Evolutionary conservation across 2,329 filamentous ascomycete species (phyloP).

Genomic region (Hypoxylon sp.): DNA sequence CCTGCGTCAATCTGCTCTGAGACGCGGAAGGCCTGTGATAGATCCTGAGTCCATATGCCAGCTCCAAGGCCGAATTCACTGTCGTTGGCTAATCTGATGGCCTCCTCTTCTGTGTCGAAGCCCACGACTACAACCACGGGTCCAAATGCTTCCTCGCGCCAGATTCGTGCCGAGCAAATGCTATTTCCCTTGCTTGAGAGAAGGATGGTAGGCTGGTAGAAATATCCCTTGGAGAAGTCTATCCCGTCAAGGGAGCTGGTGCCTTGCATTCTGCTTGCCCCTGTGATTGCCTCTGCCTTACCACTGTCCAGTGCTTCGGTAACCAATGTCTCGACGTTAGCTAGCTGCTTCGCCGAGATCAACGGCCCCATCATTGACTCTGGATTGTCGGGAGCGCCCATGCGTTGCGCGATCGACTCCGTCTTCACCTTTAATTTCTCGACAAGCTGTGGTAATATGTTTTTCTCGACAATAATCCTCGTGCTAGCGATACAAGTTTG

Average conservation of each 20-base stretch:
- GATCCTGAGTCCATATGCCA: conserved; percentile 80
- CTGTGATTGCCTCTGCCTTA: conserved; percentile 53
- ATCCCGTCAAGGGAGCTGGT: conserved; percentile 62
- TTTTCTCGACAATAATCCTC: conserved; percentile 78
- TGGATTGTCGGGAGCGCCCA: conserved; percentile 68
- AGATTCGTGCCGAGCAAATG: conserved; percentile 78
- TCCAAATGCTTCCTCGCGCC: conserved; percentile 86
- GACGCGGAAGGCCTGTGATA: conserved; percentile 79
- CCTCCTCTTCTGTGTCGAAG: conserved; percentile 80
- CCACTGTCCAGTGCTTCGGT: conserved; percentile 70
- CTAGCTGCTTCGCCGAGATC: conserved; percentile 72
- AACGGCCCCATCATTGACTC: conserved; percentile 74
- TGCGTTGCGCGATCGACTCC: conserved; percentile 63
- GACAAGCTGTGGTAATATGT: conserved; percentile 74
- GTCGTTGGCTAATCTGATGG: conserved; percentile 77
- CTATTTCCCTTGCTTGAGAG: conserved; percentile 64
- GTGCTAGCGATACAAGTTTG: conserved; percentile 77
- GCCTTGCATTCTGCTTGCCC: conserved; percentile 63
- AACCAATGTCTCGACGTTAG: conserved; percentile 75
- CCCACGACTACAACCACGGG: conserved; percentile 81
- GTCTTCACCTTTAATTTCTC: conserved; percentile 73
- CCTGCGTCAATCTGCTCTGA: conserved; percentile 78
- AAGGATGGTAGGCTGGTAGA: conserved; percentile 84
- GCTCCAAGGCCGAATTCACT: conserved; percentile 82
- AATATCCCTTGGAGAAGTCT: conserved; percentile 73